phyloP scores from a whole-genome alignment of 2,329 filamentous ascomycete genomes.

The Hymenoscyphus occultus region DNA sequence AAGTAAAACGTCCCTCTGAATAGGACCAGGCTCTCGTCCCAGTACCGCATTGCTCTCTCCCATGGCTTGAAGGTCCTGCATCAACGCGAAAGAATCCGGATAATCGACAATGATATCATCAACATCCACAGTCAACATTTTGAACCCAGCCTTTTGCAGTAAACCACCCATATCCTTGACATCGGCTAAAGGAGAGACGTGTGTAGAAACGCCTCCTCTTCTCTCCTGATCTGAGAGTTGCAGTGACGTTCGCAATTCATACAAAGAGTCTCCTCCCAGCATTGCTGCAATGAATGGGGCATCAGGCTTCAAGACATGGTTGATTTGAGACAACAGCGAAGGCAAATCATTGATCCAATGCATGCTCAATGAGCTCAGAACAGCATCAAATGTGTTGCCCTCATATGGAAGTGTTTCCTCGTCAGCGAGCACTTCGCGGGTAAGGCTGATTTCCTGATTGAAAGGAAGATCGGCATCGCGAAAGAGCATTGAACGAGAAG shows the following conservation, averaged over 20 bases:
- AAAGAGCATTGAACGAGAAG: slow-evolving; percentile 72
- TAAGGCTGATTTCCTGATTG: slow-evolving; percentile 70
- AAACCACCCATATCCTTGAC: slow-evolving; percentile 88
- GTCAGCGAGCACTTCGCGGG: slow-evolving; percentile 69
- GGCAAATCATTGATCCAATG: slow-evolving; percentile 99
- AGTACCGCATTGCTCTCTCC: slow-evolving; percentile 89
- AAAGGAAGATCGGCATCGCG: slow-evolving; percentile 74
- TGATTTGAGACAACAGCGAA: slow-evolving; percentile 77
- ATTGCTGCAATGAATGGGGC: slow-evolving; percentile 91
- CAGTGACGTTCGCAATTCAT: slow-evolving; percentile 86
- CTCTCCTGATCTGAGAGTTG: slow-evolving; percentile 91
- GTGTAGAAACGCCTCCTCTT: slow-evolving; percentile 85
- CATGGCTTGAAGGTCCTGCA: slow-evolving; percentile 95
- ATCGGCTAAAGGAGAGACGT: slow-evolving; percentile 88
- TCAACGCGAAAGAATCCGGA: slow-evolving; percentile 82
- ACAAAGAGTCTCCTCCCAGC: slow-evolving; percentile 92
- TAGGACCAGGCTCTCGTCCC: slow-evolving; percentile 74
- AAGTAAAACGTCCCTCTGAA: slow-evolving; percentile 79
- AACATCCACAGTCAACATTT: slow-evolving; percentile 92
- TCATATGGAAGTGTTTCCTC: slow-evolving; percentile 75
- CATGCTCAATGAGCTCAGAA: slow-evolving; percentile 82
- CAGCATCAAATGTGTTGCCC: slow-evolving; percentile 77
- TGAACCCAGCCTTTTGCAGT: slow-evolving; percentile 84
- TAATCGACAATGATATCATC: slow-evolving; percentile 97
- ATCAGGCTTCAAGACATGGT: slow-evolving; percentile 84